Conservation (phyloP, 495 filamentous ascomycete species). For the Entonaema liquescens region DNA sequence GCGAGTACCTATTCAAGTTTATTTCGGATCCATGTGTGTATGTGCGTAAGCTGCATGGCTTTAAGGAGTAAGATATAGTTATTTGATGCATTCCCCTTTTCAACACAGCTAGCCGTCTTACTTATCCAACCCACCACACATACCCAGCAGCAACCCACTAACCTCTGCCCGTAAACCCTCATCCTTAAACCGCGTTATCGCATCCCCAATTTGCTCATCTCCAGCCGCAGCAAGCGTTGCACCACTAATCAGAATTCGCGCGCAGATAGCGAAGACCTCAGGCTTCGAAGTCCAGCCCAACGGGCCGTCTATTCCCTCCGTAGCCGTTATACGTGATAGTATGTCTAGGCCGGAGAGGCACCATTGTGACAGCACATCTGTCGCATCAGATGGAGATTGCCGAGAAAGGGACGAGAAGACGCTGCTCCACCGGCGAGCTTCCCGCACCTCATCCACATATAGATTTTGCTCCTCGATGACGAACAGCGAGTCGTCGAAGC, state of each 20-base stretch:
- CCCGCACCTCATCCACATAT: constrained; percentile 79
- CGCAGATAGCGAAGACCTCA: constrained; percentile 73
- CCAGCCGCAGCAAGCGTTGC: constrained; percentile 40
- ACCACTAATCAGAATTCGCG: constrained; percentile 64
- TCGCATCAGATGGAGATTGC: neutral
- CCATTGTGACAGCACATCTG: constrained; percentile 57
- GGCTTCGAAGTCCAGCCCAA: constrained; percentile 78
- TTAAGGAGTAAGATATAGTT: too few relatives aligned
- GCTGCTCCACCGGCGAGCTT: constrained; percentile 70
- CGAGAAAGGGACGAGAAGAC: constrained; percentile 46
- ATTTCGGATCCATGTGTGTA: neutral
- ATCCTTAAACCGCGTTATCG: constrained; percentile 45
- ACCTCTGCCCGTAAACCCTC: constrained; percentile 37
- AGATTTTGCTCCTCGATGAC: constrained; percentile 90
- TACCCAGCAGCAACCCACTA: constrained; percentile 49
- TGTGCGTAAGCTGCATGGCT: neutral
- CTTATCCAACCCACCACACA: constrained; percentile 33
- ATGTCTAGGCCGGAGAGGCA: constrained; percentile 62
- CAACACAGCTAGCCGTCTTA: neutral
- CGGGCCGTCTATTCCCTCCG: constrained; percentile 62
- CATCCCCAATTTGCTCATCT: constrained; percentile 20
- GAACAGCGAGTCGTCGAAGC: constrained; percentile 79
- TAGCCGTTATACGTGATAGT: constrained; percentile 52
- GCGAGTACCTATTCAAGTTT: neutral
- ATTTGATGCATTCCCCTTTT: neutral